A percentile compares a stretch with the other conserved stretches of the same genome.
These are phyloP conservation scores for Talaromyces sp. DNA, from an alignment of 2,329 filamentous ascomycete genomes.

Conservation along the genomic window DNA sequence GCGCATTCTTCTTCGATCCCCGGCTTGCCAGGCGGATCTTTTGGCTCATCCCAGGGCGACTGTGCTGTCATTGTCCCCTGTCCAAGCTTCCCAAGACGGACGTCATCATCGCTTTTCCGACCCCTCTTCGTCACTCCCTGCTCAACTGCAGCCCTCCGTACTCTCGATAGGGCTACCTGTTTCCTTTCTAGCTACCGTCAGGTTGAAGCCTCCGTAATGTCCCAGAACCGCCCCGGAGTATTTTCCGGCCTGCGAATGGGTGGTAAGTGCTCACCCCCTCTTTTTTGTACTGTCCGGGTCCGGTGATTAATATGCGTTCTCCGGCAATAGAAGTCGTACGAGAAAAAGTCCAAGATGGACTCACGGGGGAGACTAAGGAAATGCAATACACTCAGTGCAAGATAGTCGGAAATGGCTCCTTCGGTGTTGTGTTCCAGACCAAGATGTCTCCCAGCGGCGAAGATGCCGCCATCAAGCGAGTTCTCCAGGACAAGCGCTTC, in stretches of 20 bases:
- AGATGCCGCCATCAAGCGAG: constrained; percentile 97
- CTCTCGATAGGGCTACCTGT: constrained; percentile 31
- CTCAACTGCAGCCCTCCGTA: constrained; percentile 40
- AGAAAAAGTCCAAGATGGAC: constrained; percentile 97
- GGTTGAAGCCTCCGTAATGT: constrained; percentile 55
- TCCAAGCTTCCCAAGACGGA: constrained; percentile 50
- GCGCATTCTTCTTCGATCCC: constrained; percentile 17
- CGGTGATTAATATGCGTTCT: constrained; percentile 15
- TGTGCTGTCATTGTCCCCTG: constrained; percentile 20
- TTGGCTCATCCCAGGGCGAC: constrained; percentile 24
- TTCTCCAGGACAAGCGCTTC: constrained; percentile 98
- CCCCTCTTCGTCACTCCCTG: constrained; percentile 38
- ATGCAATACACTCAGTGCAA: constrained; percentile 99
- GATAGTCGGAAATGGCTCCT: constrained; percentile 98
- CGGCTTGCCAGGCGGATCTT: constrained; percentile 8
- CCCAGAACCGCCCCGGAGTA: constrained; percentile 83
- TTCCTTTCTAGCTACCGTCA: constrained; percentile 15
- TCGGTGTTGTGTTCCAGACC: constrained; percentile 97
- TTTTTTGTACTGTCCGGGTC: constrained; percentile 1
- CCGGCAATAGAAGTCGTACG: constrained; percentile 77
- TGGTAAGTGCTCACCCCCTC: constrained; percentile 58
- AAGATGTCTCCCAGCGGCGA: constrained; percentile 97
- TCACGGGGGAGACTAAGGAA: constrained; percentile 93
- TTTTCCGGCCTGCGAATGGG: constrained; percentile 91
- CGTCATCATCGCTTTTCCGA: constrained; percentile 25